phyloP scores from a whole-genome alignment of 805 yeast species.

The Ogataea haglerorum region DNA sequence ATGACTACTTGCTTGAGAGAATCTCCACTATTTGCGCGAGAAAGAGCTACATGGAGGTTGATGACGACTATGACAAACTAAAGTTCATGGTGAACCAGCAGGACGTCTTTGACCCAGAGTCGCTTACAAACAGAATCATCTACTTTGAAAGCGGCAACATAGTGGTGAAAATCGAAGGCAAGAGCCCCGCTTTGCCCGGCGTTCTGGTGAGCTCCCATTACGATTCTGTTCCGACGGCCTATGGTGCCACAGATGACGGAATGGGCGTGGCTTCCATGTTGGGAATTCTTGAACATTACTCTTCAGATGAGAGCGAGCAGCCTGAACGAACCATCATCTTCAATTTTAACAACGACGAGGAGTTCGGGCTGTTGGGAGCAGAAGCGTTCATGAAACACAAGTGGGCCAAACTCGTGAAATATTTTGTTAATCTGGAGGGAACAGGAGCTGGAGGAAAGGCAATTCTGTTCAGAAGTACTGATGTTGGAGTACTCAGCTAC shows the following conservation, averaged over 20 bases:
- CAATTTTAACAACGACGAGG: slow-evolving; percentile 89
- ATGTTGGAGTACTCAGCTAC: slow-evolving; percentile 62
- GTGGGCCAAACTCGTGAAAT: slow-evolving; percentile 59
- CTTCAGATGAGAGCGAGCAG: slow-evolving; percentile 33
- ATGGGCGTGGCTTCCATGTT: slow-evolving; percentile 80
- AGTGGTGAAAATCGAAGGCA: slow-evolving; percentile 71
- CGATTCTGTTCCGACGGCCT: slow-evolving; percentile 84
- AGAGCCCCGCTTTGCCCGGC: slow-evolving; percentile 55
- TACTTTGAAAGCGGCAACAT: slow-evolving; percentile 82
- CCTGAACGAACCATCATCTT: slow-evolving; percentile 74
- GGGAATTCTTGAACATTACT: slow-evolving; percentile 57
- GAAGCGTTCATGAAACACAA: slow-evolving; percentile 66
- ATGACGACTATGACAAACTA: slow-evolving; percentile 38
- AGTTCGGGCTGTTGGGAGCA: slow-evolving; percentile 84
- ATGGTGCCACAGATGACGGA: slow-evolving; percentile 91
- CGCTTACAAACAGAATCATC: slow-evolving; percentile 45
- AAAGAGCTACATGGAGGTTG: slow-evolving; percentile 34
- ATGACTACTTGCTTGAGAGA: slow-evolving; percentile 54
- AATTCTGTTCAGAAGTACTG: slow-evolving; percentile 78
- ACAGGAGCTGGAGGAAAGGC: slow-evolving; percentile 91
- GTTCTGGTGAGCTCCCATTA: slow-evolving; percentile 79
- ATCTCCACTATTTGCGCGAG: slow-evolving; percentile 34
- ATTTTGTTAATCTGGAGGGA: slow-evolving; percentile 82
- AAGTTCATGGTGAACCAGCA: slow-evolving; percentile 46
- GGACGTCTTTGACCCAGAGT: slow-evolving; percentile 45